phyloP scores from a whole-genome alignment of 441 rosid genomes.

The Eutrema salsugineum region DNA sequence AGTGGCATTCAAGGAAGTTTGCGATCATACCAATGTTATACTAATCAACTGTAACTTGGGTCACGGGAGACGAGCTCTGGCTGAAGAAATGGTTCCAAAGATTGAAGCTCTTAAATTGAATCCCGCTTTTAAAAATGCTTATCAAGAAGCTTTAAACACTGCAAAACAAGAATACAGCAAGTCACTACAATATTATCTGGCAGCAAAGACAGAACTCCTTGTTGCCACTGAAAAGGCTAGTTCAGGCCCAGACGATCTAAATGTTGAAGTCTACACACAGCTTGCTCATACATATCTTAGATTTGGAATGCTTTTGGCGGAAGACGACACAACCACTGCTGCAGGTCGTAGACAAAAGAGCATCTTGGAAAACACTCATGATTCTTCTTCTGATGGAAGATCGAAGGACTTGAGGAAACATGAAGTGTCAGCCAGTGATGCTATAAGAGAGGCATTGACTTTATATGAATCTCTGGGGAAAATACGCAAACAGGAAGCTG shows the following conservation, averaged over 20 bases:
- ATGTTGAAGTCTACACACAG: slow-evolving; percentile 74
- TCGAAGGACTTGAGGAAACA: slow-evolving; percentile 48
- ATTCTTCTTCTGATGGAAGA: slow-evolving; percentile 29
- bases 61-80: slow-evolving; percentile 89
- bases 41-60: slow-evolving; percentile 85
- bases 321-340: slow-evolving; percentile 58
- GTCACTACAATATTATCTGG: slow-evolving; percentile 70
- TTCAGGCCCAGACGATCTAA: slow-evolving; percentile 45
- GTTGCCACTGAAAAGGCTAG: slow-evolving; percentile 33
- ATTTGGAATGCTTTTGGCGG: slow-evolving; percentile 88
- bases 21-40: slow-evolving; percentile 74
- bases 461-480: slow-evolving; percentile 81
- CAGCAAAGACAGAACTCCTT: slow-evolving; percentile 69
- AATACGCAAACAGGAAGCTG: slow-evolving; percentile 85
- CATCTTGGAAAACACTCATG: slow-evolving; percentile 35
- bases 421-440: slow-evolving; percentile 86
- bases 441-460: slow-evolving; percentile 80
- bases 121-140: slow-evolving; percentile 41
- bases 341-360: slow-evolving; percentile 52
- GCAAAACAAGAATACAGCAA: slow-evolving; percentile 75
- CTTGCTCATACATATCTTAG: slow-evolving; percentile 83
- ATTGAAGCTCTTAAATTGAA: slow-evolving; percentile 52
- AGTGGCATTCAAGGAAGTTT: slow-evolving; percentile 69
- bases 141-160: slow-evolving; percentile 56
- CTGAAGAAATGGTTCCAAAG: slow-evolving; percentile 84